phyloP scores from a whole-genome alignment of 192 early-diverging fungal species.

The Geranomyces michiganensis region DNA sequence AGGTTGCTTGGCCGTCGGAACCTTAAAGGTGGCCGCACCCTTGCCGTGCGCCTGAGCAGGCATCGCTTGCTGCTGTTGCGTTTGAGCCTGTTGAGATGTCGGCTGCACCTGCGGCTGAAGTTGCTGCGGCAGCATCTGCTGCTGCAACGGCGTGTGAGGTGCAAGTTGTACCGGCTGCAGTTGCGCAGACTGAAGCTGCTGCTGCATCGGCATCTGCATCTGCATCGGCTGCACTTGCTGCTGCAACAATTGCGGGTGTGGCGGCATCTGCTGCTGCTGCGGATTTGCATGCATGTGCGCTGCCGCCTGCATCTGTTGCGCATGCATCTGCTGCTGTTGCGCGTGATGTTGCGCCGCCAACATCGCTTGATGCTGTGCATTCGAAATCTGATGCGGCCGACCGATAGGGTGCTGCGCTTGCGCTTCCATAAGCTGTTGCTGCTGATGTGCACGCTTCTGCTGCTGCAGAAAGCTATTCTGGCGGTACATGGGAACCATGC shows the following conservation, averaged over 20 bases:
- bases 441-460: constrained; percentile 4
- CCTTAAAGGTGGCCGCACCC: not conserved
- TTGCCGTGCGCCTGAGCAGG: not conserved
- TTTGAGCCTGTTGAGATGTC: not conserved
- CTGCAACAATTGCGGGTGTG: not conserved
- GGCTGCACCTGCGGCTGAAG: not conserved
- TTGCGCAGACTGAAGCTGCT: too few relatives aligned
- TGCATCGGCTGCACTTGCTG: not conserved
- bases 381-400: not conserved
- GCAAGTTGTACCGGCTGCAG: too few relatives aligned
- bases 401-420: not conserved
- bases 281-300: not conserved
- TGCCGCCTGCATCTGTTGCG: not conserved
- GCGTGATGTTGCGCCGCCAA: constrained; percentile 14
- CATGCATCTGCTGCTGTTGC: constrained; percentile 16
- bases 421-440: not conserved
- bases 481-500: not conserved
- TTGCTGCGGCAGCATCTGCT: constrained; percentile 12
- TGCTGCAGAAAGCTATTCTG: not conserved
- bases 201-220: too few relatives aligned
- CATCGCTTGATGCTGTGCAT: not conserved
- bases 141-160: not conserved
- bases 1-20: constrained; percentile 7
- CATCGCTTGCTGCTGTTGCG: not conserved
- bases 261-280: constrained; percentile 4